phyloP scores from a whole-genome alignment of 2,329 filamentous ascomycete species.

The Aspergillus sp. region DNA sequence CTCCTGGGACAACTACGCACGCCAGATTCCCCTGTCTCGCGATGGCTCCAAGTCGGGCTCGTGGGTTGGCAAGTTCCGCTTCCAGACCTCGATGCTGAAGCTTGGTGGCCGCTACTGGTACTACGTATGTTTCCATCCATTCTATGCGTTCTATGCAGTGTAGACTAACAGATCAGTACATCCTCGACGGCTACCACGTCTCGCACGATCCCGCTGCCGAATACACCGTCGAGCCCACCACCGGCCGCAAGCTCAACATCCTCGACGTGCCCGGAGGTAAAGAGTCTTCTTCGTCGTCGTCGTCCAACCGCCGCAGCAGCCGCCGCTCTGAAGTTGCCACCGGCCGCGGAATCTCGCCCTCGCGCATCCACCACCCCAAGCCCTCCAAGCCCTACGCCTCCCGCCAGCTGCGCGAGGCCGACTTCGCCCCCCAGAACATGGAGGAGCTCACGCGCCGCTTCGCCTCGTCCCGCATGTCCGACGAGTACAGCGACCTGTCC shows the following conservation, averaged over 20 bases:
- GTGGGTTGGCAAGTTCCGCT: constrained; percentile 96
- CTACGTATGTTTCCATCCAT: constrained; percentile 59
- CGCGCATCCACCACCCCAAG: constrained; percentile 87
- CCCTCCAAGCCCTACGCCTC: constrained; percentile 85
- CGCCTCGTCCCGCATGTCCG: constrained; percentile 66
- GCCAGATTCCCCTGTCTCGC: constrained; percentile 91
- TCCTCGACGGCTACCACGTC: constrained; percentile 98
- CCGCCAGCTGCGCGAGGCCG: constrained; percentile 77
- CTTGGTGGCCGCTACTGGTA: constrained; percentile 97
- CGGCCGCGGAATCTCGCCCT: constrained; percentile 82
- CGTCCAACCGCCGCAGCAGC: constrained; percentile 29
- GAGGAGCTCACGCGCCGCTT: constrained; percentile 80
- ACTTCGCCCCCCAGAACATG: constrained; percentile 72
- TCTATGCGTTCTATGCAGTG: background rate
- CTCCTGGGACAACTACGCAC: constrained; percentile 96
- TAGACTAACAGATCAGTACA: constrained; percentile 59
- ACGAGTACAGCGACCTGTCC: constrained; percentile 71
- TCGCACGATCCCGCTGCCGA: constrained; percentile 91
- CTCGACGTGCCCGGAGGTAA: constrained; percentile 76
- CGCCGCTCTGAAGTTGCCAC: constrained; percentile 70
- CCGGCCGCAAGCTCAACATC: constrained; percentile 94
- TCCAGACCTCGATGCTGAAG: constrained; percentile 82
- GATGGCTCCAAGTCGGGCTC: constrained; percentile 82
- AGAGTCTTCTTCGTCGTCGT: constrained; percentile 34
- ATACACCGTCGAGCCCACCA: constrained; percentile 91